A percentile compares a stretch with the other conserved stretches of the same genome.
These are phyloP conservation scores for Vigna unguiculata DNA, from an alignment of 306 rosid species.

Conservation along the genomic window DNA sequence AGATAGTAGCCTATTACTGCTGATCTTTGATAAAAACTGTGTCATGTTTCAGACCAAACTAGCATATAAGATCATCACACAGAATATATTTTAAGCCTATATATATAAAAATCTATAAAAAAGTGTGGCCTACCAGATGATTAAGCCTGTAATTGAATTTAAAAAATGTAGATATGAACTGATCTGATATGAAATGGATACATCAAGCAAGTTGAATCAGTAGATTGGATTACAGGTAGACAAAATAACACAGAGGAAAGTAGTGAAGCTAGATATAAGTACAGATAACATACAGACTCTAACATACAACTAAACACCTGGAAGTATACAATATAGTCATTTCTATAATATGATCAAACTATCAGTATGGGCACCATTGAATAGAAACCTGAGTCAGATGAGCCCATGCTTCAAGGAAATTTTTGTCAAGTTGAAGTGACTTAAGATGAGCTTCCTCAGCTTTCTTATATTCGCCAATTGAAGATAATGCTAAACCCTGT, in stretches of 20 bases:
- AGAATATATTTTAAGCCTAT: conserved; percentile 22
- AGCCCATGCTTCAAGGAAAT: conserved; percentile 91
- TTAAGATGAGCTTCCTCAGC: conserved; percentile 88
- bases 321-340: neutral
- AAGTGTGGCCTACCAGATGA: conserved; percentile 11
- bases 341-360: conserved; percentile 6
- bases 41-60: conserved; percentile 23
- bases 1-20: conserved; percentile 12
- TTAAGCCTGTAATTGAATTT: conserved; percentile 17
- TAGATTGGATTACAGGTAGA: conserved; percentile 12
- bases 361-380: neutral
- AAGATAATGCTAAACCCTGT: conserved; percentile 89
- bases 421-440: conserved; percentile 73
- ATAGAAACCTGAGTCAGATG: conserved; percentile 83
- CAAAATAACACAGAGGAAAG: conserved; percentile 20
- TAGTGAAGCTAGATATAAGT: conserved; percentile 6
- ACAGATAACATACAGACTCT: conserved; percentile 38
- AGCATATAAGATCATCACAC: conserved; percentile 22
- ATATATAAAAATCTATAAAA: conserved; percentile 3
- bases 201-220: conserved; percentile 25
- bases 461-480: conserved; percentile 78
- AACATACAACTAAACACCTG: conserved; percentile 35
- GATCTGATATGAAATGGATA: conserved; percentile 44
- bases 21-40: conserved; percentile 24
- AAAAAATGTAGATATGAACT: conserved; percentile 28